phyloP scores from a whole-genome alignment of 1,139 yeast species.

The Taphrina populina region DNA sequence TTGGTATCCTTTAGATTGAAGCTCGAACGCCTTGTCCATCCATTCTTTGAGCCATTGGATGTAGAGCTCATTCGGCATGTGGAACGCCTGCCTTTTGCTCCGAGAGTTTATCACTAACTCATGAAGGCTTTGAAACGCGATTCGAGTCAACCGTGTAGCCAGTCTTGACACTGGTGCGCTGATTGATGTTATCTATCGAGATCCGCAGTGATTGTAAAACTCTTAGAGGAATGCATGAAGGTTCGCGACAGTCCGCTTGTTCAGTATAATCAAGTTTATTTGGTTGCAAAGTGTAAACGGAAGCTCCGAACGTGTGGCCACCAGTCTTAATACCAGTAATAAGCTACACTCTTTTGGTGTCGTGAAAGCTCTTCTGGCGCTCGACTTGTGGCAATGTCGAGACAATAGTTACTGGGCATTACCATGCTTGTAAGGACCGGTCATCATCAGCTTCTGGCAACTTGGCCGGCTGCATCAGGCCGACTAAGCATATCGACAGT shows the following conservation, averaged over 20 bases:
- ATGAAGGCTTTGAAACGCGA: too few species aligned
- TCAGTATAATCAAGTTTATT: too few species aligned
- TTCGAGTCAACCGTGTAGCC: too few species aligned
- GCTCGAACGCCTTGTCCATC: slow-evolving; percentile 36
- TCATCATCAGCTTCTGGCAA: not conserved
- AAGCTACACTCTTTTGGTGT: too few species aligned
- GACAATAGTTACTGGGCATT: not conserved
- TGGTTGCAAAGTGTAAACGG: too few species aligned
- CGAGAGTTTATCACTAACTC: too few species aligned
- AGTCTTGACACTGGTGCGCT: too few species aligned
- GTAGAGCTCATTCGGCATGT: slow-evolving; percentile 34
- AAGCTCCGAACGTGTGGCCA: too few species aligned
- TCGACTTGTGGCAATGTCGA: not conserved
- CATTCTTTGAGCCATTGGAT: slow-evolving; percentile 36
- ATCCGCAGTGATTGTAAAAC: not conserved
- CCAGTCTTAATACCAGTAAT: too few species aligned
- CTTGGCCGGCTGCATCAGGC: not conserved
- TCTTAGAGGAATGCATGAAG: not conserved
- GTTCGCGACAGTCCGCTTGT: not conserved
- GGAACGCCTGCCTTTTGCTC: too few species aligned
- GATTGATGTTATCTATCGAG: too few species aligned
- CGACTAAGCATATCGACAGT: slow-evolving; percentile 13
- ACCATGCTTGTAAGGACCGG: not conserved
- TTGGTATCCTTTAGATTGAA: slow-evolving; percentile 33
- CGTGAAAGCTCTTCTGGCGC: too few species aligned